Evolutionary conservation across 2,329 filamentous ascomycete species (phyloP), one percentile per base, ranked within the genome.

Genomic region (Ceratocystis cacaofunesta): DNA sequence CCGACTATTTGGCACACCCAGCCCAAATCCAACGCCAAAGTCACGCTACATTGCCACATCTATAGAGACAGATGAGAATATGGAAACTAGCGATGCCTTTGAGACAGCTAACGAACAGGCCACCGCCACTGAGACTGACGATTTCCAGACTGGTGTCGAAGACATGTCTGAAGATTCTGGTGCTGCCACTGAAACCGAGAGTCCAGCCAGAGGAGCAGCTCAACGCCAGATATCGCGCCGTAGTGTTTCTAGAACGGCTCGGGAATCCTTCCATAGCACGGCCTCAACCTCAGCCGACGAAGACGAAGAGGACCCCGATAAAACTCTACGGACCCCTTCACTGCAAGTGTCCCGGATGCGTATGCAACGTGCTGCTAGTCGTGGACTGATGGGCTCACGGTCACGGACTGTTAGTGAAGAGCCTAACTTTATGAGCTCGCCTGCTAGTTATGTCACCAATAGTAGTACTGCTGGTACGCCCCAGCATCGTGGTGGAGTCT

Each of bases 71-170:
- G 66, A 67, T 36, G 82, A 85, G 68, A 77, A 80, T 1, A 85
- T 80, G 64, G 88, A 92, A 69, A 92, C 89, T 5, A 84, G 80
- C 69, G 84, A 87, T 68, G 82, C 81, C 7, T 86, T 86, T 68
- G 83, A 85, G 71, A 86, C 83, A 1, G 84, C 83, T 28, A 89
- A 95, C 71, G 92, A 96, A 75, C 85, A 85, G 32, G 61, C 57
- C 5, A 67, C 65, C 10, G 83, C 79, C 12, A 96, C 90, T 0
- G 92, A 95, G 76, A 95, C 91, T 10, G 92, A 97, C 70, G 90
- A 90, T 69, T 97, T 97, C 83, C 89, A 95, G 73, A 96, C 92
- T 3, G 91, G 89, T n/a, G 84, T 85, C 17, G 94, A 97, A 70
- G 88, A 90, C 25, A 76, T 85, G 63, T 62, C 62, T 4, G 65